These are phyloP conservation scores for Colletotrichum spinosum DNA, from an alignment of 2,329 filamentous ascomycete species.

Conservation along the genomic window DNA sequence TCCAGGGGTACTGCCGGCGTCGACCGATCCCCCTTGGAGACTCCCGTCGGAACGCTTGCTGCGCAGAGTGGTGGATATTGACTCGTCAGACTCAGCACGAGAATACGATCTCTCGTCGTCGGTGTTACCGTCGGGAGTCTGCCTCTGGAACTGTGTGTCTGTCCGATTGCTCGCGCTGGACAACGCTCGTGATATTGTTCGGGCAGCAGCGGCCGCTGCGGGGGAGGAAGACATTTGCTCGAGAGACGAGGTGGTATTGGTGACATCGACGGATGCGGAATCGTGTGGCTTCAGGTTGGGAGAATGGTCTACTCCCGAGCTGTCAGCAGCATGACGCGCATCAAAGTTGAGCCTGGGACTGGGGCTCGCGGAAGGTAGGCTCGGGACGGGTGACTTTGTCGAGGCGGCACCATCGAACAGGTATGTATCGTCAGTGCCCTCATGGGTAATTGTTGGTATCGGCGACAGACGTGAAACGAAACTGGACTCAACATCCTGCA, in stretches of 20 bases:
- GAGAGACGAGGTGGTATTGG: constrained; percentile 61
- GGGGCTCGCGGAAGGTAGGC: constrained; percentile 35
- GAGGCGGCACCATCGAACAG: constrained; percentile 62
- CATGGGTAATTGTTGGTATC: constrained; percentile 58
- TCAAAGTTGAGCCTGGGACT: constrained; percentile 35
- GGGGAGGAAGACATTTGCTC: constrained; percentile 69
- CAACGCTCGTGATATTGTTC: constrained; percentile 64
- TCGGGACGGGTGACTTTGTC: constrained; percentile 49
- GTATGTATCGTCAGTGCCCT: constrained; percentile 69
- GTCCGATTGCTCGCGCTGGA: constrained; percentile 54
- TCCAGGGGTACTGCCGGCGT: constrained; percentile 61
- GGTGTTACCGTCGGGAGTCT: constrained; percentile 39
- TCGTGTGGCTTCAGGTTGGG: constrained; percentile 38
- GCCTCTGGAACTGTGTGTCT: constrained; percentile 42
- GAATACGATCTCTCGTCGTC: constrained; percentile 45
- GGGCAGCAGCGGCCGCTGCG: constrained; percentile 64
- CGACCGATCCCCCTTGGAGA: constrained; percentile 46
- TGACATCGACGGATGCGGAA: constrained; percentile 44
- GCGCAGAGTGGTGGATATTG: constrained; percentile 42
- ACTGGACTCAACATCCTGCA: constrained; percentile 75
- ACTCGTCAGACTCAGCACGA: constrained; percentile 44
- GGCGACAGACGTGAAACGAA: constrained; percentile 71
- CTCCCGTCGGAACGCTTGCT: constrained; percentile 49
- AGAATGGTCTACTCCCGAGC: constrained; percentile 11
- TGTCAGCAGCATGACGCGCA: constrained; percentile 11